phyloP scores from a whole-genome alignment of 129 eudicot species.

The Heracleum sosnowskyi region DNA sequence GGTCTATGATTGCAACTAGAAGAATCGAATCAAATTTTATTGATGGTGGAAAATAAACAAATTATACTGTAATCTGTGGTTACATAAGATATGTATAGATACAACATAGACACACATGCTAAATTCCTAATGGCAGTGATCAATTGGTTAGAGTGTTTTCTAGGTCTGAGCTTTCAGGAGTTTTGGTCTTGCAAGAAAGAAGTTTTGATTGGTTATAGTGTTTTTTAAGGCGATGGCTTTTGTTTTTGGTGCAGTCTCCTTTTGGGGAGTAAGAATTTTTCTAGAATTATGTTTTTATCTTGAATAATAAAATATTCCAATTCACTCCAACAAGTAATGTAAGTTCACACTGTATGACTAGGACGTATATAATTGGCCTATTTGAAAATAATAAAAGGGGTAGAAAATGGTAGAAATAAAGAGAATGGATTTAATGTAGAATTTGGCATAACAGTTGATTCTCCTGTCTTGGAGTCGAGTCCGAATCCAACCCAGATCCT shows the following conservation, averaged over 20 bases:
- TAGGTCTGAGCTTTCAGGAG: background rate
- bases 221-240: conserved; percentile 4
- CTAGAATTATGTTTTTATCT: background rate
- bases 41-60: no score
- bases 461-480: no score
- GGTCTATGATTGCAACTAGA: no score
- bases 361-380: background rate
- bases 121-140: background rate
- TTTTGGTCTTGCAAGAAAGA: conserved; percentile 1
- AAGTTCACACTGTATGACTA: background rate
- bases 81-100: no score
- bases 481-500: no score
- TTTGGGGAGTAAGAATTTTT: background rate
- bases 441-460: no score
- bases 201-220: background rate
- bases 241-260: conserved; percentile 1
- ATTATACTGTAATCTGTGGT: background rate
- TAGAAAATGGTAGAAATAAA: no score
- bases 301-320: background rate
- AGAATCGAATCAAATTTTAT: no score
- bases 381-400: background rate
- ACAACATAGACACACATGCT: no score
- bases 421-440: no score
- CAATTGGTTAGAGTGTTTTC: background rate
- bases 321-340: background rate